Evolutionary conservation across 352 stramenopile species (phyloP).

Genomic region (Globisporangium canariense): DNA sequence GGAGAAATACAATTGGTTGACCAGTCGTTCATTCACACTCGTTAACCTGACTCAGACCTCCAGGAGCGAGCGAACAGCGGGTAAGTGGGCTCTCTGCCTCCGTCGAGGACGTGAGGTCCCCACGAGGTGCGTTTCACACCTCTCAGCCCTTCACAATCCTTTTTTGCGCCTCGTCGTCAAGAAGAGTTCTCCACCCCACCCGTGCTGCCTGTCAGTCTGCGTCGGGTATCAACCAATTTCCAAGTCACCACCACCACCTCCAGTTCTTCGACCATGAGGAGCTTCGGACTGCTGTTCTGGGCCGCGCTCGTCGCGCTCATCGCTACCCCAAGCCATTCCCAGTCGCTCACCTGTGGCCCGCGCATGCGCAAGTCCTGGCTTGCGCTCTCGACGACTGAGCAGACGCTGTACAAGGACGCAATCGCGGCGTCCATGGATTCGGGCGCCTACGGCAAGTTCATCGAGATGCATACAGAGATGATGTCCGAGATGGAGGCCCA

Average conservation of each 20-base stretch:
- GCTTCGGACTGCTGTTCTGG: conserved; percentile 5
- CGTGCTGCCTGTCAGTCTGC: background rate
- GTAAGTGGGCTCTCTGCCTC: background rate
- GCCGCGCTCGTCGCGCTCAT: background rate
- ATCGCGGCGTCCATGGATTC: conserved; percentile 25
- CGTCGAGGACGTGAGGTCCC: background rate
- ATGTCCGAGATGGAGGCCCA: conserved; percentile 24
- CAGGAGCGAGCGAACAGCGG: background rate
- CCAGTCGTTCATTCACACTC: background rate
- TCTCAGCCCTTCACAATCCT: background rate
- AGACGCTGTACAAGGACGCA: conserved; percentile 19
- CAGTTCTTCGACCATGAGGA: conserved; percentile 21
- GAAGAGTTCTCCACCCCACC: background rate
- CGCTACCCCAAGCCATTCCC: conserved; percentile 19
- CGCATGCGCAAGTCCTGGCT: conserved; percentile 26
- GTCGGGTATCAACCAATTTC: background rate
- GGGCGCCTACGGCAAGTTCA: conserved; percentile 21
- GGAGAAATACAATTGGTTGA: background rate
- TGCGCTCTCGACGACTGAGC: conserved; percentile 13
- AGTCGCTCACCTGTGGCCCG: conserved; percentile 1
- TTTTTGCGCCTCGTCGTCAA: background rate
- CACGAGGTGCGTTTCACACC: too few relatives aligned
- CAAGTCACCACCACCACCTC: conserved; percentile 11
- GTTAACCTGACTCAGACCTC: background rate
- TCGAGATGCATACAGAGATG: conserved; percentile 7